Conservation (phyloP, 305 asterid species). For the Ilex paraguariensis region DNA sequence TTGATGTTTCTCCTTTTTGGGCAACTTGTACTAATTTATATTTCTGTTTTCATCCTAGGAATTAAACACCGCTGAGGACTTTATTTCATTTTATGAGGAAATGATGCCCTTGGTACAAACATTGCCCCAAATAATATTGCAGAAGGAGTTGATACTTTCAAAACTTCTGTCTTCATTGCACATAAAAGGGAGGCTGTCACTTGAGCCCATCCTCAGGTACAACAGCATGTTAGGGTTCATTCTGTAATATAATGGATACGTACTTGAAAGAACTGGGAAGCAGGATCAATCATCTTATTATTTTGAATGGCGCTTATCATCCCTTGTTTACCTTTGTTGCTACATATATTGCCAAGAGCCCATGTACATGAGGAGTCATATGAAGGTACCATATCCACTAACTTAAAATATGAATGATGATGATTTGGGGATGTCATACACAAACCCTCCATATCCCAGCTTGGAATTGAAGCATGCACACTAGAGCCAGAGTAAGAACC, state of each 20-base stretch:
- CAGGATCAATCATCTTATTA: too few species aligned
- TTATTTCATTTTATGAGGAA: slow-evolving; percentile 85
- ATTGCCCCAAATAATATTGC: slow-evolving; percentile 80
- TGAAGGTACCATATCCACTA: too few species aligned
- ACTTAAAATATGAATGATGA: too few species aligned
- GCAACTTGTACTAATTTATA: slow-evolving; percentile 12
- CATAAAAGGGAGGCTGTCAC: slow-evolving; percentile 77
- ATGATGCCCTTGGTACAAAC: slow-evolving; percentile 83
- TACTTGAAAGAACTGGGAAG: slow-evolving; percentile 4
- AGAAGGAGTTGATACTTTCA: slow-evolving; percentile 55
- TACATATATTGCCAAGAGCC: too few species aligned
- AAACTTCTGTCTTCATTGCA: slow-evolving; percentile 60
- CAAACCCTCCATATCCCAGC: too few species aligned
- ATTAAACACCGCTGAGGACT: slow-evolving; percentile 87
- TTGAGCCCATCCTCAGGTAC: slow-evolving; percentile 82
- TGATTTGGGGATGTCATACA: too few species aligned
- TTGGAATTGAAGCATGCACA: too few species aligned
- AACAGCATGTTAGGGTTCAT: slow-evolving; percentile 8
- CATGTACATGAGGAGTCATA: too few species aligned
- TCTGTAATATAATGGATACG: neutral
- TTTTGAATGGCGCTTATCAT: too few species aligned
- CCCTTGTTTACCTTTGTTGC: too few species aligned
- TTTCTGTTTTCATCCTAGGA: slow-evolving; percentile 44
- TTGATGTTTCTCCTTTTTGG: slow-evolving; percentile 4
- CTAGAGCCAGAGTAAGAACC: too few species aligned